Base-by-base conservation (phyloP, 257 asterid genomes). In the Capsicum baccatum region DNA sequence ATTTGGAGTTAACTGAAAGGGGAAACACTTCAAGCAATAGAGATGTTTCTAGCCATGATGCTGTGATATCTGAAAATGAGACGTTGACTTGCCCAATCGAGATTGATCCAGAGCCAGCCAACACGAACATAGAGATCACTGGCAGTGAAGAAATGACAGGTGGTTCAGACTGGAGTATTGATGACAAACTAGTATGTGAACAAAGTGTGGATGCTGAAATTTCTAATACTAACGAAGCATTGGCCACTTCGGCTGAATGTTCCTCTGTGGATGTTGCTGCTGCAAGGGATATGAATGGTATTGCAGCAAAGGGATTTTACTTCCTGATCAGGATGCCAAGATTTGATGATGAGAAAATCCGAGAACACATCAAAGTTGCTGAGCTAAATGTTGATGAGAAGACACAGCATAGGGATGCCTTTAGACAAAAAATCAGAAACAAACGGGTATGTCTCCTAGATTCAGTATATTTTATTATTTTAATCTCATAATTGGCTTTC, bases 331-430 rank as follows among this genome's bases (percentile, higher is more conserved):
- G 90, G 88, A 85, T 90, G 70, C 98, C 98, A 59, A 94, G 94
- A 85, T 91, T 88, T 84, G 94, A 92, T 39, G 95, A 94, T 85
- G 92, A 82, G 67, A 88, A 84, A 81, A 88, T 92, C 54, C 87
- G 87, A 89, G 97, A 96, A 82, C 91, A 88, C 83, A 91, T 93
- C 81, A 91, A 83, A 82, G 88, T 87, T 54, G 98, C 98, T 59
- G 89, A 92, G 91, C 83, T 89, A 60, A 87, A 88, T 81, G 91
- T 94, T 84, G 96, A 94, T 56, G 98, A 96, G 90, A 94, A 91
- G 90, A 96, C 99, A 9, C 91, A 84, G 76, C 84, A 85, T 79
- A 90, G 97, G 91, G 97, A 94, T 85, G 90, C 91, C 68, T 86
- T 92, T 83, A 94, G 92, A 85, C 82, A 55, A 84, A 92, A 93